phyloP scores from a whole-genome alignment of 805 yeast species.

The Ogataea sp. region DNA sequence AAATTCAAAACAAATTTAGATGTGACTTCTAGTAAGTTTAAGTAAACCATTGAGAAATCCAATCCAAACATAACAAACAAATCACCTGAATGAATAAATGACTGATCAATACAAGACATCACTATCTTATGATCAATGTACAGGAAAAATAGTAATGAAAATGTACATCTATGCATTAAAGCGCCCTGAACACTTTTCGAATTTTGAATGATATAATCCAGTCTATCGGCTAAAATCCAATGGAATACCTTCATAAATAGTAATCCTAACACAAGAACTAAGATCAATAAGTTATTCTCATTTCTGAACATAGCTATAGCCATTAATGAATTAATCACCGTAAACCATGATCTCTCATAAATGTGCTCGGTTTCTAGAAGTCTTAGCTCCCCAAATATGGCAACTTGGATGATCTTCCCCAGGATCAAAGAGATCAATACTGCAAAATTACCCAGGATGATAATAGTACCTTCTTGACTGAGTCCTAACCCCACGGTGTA shows the following conservation, averaged over 20 bases:
- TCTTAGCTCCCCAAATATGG: conserved; percentile 70
- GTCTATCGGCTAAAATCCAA: conserved; percentile 52
- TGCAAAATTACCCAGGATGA: conserved; percentile 36
- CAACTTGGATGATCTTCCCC: conserved; percentile 41
- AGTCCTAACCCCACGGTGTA: conserved; percentile 42
- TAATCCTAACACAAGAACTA: conserved; percentile 25
- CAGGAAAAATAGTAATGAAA: conserved; percentile 37
- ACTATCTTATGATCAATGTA: conserved; percentile 46
- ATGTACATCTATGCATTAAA: conserved; percentile 31
- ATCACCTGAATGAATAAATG: conserved; percentile 44
- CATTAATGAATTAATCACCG: conserved; percentile 55
- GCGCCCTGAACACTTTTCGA: conserved; percentile 18
- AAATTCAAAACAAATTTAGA: conserved; percentile 43
- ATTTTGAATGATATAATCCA: conserved; percentile 40
- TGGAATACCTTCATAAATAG: conserved; percentile 63
- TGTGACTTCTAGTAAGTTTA: conserved; percentile 40
- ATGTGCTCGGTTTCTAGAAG: conserved; percentile 69
- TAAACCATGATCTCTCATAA: conserved; percentile 55
- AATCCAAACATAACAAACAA: conserved; percentile 64
- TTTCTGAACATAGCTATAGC: conserved; percentile 46
- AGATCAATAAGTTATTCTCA: conserved; percentile 38
- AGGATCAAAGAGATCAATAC: conserved; percentile 25
- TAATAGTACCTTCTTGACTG: conserved; percentile 38
- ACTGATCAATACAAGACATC: conserved; percentile 46
- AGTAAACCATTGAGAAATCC: conserved; percentile 59